phyloP scores from a whole-genome alignment of 2,329 filamentous ascomycete species.

The Penicillium sp. region DNA sequence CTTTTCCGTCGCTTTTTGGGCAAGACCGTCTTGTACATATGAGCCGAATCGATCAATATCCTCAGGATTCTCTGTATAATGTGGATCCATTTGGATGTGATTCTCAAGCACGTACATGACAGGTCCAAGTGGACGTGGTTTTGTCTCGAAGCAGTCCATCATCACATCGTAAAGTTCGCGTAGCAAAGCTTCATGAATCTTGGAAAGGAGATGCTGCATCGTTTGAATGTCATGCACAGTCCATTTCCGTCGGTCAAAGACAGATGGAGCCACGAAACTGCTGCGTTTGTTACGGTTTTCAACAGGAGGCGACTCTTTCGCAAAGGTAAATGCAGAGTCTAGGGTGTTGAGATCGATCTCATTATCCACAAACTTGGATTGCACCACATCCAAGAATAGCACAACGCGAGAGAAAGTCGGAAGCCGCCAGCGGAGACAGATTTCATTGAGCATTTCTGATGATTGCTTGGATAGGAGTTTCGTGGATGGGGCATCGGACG shows the following conservation, averaged over 20 bases:
- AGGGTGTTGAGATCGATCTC: conserved; percentile 79
- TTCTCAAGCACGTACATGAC: conserved; percentile 79
- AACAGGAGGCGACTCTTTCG: conserved; percentile 70
- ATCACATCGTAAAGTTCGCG: conserved; percentile 86
- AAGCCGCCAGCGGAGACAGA: conserved; percentile 85
- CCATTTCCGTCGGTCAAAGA: conserved; percentile 65
- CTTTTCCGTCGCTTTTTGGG: conserved; percentile 71
- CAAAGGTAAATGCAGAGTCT: conserved; percentile 77
- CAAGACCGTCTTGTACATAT: conserved; percentile 71
- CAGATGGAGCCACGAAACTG: conserved; percentile 48
- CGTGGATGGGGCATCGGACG: conserved; percentile 49
- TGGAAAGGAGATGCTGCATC: conserved; percentile 73
- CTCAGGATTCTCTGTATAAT: conserved; percentile 69
- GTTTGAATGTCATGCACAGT: conserved; percentile 66
- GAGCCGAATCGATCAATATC: conserved; percentile 71
- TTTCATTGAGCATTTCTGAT: conserved; percentile 78
- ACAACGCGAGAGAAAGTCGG: conserved; percentile 79
- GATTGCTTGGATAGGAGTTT: conserved; percentile 72
- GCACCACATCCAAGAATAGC: conserved; percentile 78
- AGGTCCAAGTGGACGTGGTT: conserved; percentile 75
- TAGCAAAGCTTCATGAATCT: conserved; percentile 76
- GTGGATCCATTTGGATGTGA: conserved; percentile 76
- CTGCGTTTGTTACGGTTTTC: conserved; percentile 58
- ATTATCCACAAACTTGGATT: conserved; percentile 80
- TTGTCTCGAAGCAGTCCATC: conserved; percentile 85